Conservation (phyloP, 1,139 yeast genomes). For the Yamadazyma atlantica region DNA sequence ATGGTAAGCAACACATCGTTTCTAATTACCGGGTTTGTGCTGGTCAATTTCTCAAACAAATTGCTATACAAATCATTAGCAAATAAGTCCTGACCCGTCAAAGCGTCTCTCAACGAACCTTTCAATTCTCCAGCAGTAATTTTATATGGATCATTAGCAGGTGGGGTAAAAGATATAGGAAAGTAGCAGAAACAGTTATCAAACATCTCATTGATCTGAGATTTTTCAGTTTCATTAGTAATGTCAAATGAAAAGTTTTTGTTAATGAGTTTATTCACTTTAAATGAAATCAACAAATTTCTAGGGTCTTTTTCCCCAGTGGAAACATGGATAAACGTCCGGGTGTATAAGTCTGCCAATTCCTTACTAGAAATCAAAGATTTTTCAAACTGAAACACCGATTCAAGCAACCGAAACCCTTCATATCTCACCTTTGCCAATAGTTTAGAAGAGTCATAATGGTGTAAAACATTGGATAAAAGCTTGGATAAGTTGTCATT, state of each 20-base stretch:
- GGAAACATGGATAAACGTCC: constrained; percentile 65
- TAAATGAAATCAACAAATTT: constrained; percentile 72
- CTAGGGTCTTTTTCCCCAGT: constrained; percentile 94
- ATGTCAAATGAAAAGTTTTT: constrained; percentile 39
- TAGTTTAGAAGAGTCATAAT: constrained; percentile 59
- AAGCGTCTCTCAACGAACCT: constrained; percentile 52
- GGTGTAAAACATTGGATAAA: constrained; percentile 38
- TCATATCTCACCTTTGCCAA: constrained; percentile 65
- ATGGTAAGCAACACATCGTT: constrained; percentile 73
- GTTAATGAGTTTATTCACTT: constrained; percentile 53
- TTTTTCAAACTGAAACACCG: constrained; percentile 47
- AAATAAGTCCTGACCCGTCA: constrained; percentile 63
- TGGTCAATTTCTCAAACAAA: constrained; percentile 78
- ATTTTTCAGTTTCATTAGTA: constrained; percentile 37
- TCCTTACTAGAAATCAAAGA: constrained; percentile 24
- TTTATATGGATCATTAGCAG: constrained; percentile 85
- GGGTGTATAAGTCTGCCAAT: constrained; percentile 42
- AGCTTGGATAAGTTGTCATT: constrained; percentile 32
- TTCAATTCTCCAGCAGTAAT: constrained; percentile 77
- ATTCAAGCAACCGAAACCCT: constrained; percentile 21
- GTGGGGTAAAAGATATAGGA: constrained; percentile 94
- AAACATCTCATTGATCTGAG: constrained; percentile 55
- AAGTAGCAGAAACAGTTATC: constrained; percentile 93
- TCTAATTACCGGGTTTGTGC: constrained; percentile 77
- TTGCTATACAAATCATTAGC: constrained; percentile 77